Evolutionary conservation across 2,329 filamentous ascomycete species (phyloP), one percentile per base, ranked within the genome.

Genomic region (Sclerotinia subarctica): DNA sequence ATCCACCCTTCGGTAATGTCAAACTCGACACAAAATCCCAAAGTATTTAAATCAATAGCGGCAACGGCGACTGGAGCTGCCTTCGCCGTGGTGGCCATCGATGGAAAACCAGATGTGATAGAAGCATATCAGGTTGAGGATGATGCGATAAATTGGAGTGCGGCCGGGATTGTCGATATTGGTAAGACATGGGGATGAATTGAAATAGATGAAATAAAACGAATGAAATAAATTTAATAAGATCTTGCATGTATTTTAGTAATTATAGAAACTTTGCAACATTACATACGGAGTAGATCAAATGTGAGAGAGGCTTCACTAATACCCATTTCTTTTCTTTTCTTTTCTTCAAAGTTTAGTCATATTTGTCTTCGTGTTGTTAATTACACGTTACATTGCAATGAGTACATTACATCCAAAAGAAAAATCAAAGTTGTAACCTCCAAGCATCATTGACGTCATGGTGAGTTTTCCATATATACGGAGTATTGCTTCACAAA

Each of bases 51-150:
- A 19, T 59, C 56, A 1, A 56, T 71, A 24, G 68, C 70, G 11
- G 64, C 65, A 3, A 72, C 69, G n/a, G 59, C 68, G 10, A 64
- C 49, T 4, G 68, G 71, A 26, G 56, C 59, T 49, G 68, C 70
- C 3, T 70, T 70, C 63, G 66, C 65, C 4, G 69, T 72, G 29
- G 68, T 69, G 2, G 49, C 15, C 3, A 38, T 24, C 1, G 46
- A 59, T 24, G 67, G 46, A 35, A 66, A 51, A 32, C n/a, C 44
- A 10, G 53, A 51, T 51, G 44, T 52, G 2, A 66, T 49, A 2
- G 29, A 59, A 60, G 29, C 26, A 26, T 42, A 44, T n/a, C 64
- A 60, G 44, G 54, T 66, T 26, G 19, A 21, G 11, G 24, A 47
- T 42, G 64, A 60, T 51, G n/a, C 64, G n/a, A 19, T 66, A 3